These are phyloP conservation scores for Aspergillus funiculosus DNA, from an alignment of 495 filamentous ascomycete species.

Conservation along the genomic window DNA sequence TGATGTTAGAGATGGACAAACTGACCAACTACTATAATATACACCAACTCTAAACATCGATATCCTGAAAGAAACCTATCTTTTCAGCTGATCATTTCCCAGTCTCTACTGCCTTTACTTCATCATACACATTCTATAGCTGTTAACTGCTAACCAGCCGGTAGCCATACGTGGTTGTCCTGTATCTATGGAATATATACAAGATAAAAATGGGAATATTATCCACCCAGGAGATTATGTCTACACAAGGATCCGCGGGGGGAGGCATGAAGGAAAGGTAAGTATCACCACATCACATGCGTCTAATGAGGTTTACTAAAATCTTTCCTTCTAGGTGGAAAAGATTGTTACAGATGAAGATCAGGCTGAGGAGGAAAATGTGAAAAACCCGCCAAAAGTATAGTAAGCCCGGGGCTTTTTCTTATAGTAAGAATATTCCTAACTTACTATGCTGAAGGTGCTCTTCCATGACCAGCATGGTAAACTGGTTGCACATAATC, in stretches of 20 bases:
- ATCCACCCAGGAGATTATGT: conserved; percentile 15
- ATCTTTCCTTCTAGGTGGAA: conserved; percentile 11
- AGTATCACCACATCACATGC: neutral
- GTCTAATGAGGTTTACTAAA: neutral
- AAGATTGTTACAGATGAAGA: conserved; percentile 10
- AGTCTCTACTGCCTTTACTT: too few species aligned
- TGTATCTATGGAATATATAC: conserved; percentile 6
- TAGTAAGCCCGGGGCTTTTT: too few species aligned
- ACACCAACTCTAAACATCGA: too few species aligned
- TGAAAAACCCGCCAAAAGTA: conserved; percentile 17
- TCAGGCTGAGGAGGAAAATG: conserved; percentile 3
- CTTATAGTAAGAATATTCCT: neutral
- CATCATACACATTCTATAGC: too few species aligned
- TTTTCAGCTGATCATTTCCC: too few species aligned
- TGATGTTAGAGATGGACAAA: too few species aligned
- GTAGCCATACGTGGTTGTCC: too few species aligned
- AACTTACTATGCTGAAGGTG: conserved; percentile 1
- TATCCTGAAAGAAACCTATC: too few species aligned
- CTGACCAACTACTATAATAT: too few species aligned
- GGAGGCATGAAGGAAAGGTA: conserved; percentile 14
- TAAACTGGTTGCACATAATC: conserved; percentile 14
- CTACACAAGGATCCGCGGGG: conserved; percentile 12
- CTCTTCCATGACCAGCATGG: conserved; percentile 12
- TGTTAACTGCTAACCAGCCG: too few species aligned
- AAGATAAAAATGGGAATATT: conserved; percentile 10